These are phyloP conservation scores for Stenocarpella maydis DNA, from an alignment of 2,329 filamentous ascomycete genomes.

Conservation along the genomic window DNA sequence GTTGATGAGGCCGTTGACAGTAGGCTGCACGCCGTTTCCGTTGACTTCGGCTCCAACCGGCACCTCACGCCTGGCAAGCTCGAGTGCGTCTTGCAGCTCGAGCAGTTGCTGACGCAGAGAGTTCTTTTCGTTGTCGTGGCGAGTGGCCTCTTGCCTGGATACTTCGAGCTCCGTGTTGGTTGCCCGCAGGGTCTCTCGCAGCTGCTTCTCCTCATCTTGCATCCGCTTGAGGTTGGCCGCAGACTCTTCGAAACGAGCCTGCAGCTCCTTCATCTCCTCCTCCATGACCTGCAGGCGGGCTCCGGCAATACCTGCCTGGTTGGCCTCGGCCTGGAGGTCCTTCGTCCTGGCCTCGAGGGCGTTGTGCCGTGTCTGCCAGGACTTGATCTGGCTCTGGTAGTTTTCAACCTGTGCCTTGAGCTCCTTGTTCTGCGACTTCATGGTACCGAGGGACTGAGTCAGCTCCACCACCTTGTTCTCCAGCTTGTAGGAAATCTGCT, in stretches of 20 bases:
- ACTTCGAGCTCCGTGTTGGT: slow-evolving; percentile 84
- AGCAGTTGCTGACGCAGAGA: slow-evolving; percentile 86
- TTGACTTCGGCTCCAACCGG: slow-evolving; percentile 79
- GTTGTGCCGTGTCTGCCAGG: slow-evolving; percentile 92
- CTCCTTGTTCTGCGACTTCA: slow-evolving; percentile 94
- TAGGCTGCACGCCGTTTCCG: slow-evolving; percentile 61
- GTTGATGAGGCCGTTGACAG: slow-evolving; percentile 86
- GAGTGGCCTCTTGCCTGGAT: slow-evolving; percentile 76
- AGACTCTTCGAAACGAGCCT: slow-evolving; percentile 89
- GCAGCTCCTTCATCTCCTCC: slow-evolving; percentile 92
- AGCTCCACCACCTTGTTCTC: slow-evolving; percentile 99
- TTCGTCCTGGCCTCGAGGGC: slow-evolving; percentile 88
- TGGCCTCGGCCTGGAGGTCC: slow-evolving; percentile 94
- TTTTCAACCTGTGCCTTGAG: slow-evolving; percentile 89
- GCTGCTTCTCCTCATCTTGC: slow-evolving; percentile 89
- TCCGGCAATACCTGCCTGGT: slow-evolving; percentile 95
- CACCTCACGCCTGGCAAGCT: slow-evolving; percentile 80
- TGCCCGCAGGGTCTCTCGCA: slow-evolving; percentile 81
- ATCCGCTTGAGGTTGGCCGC: slow-evolving; percentile 89
- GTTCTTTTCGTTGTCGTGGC: slow-evolving; percentile 85
- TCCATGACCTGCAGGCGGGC: slow-evolving; percentile 92
- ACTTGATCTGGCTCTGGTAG: slow-evolving; percentile 95
- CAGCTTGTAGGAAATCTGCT: slow-evolving; percentile 99
- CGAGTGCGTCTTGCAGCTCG: slow-evolving; percentile 91
- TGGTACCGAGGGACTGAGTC: slow-evolving; percentile 88